Evolutionary conservation across 2,329 filamentous ascomycete genomes (phyloP), one percentile per base, ranked within the genome.

Genomic region (Fusarium napiforme): DNA sequence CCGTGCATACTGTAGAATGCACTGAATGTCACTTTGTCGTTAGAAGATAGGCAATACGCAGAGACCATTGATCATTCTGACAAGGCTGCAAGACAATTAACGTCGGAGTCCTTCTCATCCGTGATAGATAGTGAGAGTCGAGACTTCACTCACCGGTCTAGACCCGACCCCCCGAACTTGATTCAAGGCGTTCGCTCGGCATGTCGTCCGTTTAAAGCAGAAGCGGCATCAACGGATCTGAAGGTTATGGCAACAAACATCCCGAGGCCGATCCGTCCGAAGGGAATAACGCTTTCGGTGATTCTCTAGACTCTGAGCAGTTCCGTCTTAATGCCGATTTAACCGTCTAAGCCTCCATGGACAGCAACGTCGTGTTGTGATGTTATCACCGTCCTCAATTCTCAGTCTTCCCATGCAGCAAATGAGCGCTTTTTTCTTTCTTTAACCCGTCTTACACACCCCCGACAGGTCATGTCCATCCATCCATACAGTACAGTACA

Each of bases 111-210:
- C 9, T 40, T 50, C 23, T 30, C 21, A 37, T 43, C 58, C 56
- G 65, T 52, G 21, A 37, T 16, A 14, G 37, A 55, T 55, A 55
- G 39, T 60, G 46, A 49, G 23, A 23, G 23, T 23, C 23, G 23
- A 23, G 32, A 67, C 64, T 26, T 36, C 43, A 45, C 59, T 72
- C 59, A 39, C 59, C 64, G 55, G 59, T 46, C 37, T 55, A 52
- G 46, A 55, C 14, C 70, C 65, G 70, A 73, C 56, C 59, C 70
- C 70, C 70, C 65, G 65, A 73, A 30, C 36, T 46, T 56, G 19
- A 28, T 32, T 43, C 36, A 30, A 39, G 40, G 56, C 19, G 18
- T 43, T 73, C n/a, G 16, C 37, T 73, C 69, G 47, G 53, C 50
- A 68, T 69, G 45, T 53, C 53, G 34, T 69, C 50, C 30, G 40